Evolutionary conservation across 192 early-diverging fungal species (phyloP).

Genomic region (Umbelopsis vinacea): DNA sequence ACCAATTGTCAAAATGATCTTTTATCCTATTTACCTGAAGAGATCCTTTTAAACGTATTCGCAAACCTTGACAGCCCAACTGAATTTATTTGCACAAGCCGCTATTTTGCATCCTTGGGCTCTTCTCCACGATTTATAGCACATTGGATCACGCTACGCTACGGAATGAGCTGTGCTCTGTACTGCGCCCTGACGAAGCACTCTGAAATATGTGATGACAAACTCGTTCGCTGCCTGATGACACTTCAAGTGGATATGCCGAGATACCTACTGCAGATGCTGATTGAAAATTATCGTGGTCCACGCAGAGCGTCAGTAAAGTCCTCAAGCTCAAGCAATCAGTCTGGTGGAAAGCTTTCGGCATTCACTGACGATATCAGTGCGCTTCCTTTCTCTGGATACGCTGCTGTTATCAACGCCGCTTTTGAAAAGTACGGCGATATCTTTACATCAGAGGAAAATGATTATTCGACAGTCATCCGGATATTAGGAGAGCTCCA

Average conservation of each 20-base stretch:
- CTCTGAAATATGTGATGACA: constrained; percentile 4
- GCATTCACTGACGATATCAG: not conserved
- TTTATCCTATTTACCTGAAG: constrained; percentile 5
- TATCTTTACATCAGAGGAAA: constrained; percentile 1
- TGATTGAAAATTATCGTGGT: constrained; percentile 11
- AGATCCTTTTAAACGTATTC: not conserved
- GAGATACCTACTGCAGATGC: constrained; percentile 6
- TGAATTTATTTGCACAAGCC: constrained; percentile 7
- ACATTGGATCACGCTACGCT: not conserved
- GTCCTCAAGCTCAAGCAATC: not conserved
- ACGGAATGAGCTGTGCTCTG: not conserved
- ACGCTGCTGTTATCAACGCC: not conserved
- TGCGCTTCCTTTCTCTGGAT: not conserved
- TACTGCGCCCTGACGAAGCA: constrained; percentile 12
- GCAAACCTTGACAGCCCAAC: not conserved
- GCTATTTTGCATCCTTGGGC: not conserved
- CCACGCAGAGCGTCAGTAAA: not conserved
- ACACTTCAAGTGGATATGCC: not conserved
- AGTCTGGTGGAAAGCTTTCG: not conserved
- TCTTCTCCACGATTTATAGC: not conserved
- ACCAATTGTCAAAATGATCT: not conserved
- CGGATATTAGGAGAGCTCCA: not conserved
- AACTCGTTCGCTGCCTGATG: not conserved
- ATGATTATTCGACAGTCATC: not conserved
- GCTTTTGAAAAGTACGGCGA: constrained; percentile 9